Conservation (phyloP, 768 basidiomycete genomes). For the Rhizopogon salebrosus region DNA sequence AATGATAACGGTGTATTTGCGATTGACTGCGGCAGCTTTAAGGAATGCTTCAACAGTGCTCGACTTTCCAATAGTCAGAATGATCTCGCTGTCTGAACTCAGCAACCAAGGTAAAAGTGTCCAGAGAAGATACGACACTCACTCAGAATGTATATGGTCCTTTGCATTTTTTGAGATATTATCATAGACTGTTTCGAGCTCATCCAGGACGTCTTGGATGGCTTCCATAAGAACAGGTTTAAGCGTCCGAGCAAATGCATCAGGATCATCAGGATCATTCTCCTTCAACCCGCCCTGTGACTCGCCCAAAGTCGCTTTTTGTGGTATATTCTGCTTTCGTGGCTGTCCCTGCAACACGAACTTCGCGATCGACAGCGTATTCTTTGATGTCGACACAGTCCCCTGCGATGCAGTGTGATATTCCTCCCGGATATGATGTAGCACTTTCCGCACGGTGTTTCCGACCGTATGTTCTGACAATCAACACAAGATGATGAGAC, state of each 20-base stretch:
- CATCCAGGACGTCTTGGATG: slow-evolving; percentile 93
- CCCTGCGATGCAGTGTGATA: slow-evolving; percentile 74
- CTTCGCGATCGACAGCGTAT: slow-evolving; percentile 69
- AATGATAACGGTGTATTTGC: slow-evolving; percentile 94
- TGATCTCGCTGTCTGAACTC: slow-evolving; percentile 68
- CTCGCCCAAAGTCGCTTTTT: slow-evolving; percentile 38
- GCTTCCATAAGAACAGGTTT: slow-evolving; percentile 97
- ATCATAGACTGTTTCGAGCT: slow-evolving; percentile 93
- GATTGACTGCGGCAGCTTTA: slow-evolving; percentile 81
- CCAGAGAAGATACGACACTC: slow-evolving; percentile 24
- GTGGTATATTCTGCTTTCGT: slow-evolving; percentile 34
- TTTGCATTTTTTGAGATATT: slow-evolving; percentile 90
- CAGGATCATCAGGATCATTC: slow-evolving; percentile 70
- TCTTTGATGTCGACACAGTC: slow-evolving; percentile 31
- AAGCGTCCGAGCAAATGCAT: slow-evolving; percentile 69
- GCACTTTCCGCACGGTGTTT: slow-evolving; percentile 88
- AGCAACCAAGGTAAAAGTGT: neutral
- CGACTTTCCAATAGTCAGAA: slow-evolving; percentile 91
- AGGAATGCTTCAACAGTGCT: slow-evolving; percentile 92
- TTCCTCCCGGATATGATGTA: slow-evolving; percentile 94
- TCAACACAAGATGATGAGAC: slow-evolving; percentile 1
- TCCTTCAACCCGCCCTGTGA: slow-evolving; percentile 56
- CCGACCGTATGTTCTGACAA: slow-evolving; percentile 85
- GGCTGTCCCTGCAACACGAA: slow-evolving; percentile 82
- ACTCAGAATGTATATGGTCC: slow-evolving; percentile 99